Conservation (phyloP, 192 early-diverging fungal genomes). For the Gigaspora rosea region DNA sequence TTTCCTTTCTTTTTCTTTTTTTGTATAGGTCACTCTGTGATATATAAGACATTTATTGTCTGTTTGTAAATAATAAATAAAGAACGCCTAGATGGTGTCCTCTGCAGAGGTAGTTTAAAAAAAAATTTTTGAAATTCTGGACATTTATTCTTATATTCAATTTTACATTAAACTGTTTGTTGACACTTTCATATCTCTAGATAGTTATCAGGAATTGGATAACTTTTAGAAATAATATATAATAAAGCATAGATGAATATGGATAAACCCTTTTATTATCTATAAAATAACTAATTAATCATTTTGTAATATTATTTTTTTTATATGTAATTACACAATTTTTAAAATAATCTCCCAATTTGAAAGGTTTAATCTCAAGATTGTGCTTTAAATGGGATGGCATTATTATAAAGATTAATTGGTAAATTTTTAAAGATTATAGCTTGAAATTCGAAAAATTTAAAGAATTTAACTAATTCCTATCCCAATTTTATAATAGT, state of each 20-base stretch:
- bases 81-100: too few species aligned
- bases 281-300: neutral
- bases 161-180: neutral
- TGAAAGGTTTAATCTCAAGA: neutral
- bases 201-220: slow-evolving; percentile 7
- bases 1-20: too few species aligned
- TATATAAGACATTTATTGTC: too few species aligned
- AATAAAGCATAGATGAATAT: neutral
- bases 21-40: too few species aligned
- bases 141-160: neutral
- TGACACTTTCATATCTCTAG: neutral
- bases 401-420: too few species aligned
- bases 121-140: neutral
- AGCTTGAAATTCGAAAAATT: too few species aligned
- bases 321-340: neutral
- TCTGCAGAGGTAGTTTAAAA: too few species aligned
- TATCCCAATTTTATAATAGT: too few species aligned
- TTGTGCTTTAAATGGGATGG: too few species aligned
- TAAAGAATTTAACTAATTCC: too few species aligned
- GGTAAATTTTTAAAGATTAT: too few species aligned
- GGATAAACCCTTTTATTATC: neutral
- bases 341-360: neutral
- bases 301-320: neutral
- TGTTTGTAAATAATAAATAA: too few species aligned
- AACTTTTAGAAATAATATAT: neutral